Evolutionary conservation across 441 rosid genomes (phyloP).

Genomic region (Populus hybrid): DNA sequence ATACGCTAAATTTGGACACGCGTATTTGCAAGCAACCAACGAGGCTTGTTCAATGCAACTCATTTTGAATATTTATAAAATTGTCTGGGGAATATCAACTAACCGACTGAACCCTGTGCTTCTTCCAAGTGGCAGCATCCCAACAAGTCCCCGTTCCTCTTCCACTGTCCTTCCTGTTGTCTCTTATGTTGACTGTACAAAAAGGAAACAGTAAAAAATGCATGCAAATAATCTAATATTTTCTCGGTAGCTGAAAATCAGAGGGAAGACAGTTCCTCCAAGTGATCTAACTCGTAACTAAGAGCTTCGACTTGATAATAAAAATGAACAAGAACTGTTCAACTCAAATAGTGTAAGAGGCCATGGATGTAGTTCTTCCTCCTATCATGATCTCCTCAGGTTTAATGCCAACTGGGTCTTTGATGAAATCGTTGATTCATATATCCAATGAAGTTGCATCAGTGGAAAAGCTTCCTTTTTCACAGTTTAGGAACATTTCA

Average conservation of each 20-base stretch:
- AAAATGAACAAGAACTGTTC: slow-evolving; percentile 17
- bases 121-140: slow-evolving; percentile 59
- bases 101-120: slow-evolving; percentile 27
- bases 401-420: slow-evolving; percentile 42
- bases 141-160: slow-evolving; percentile 14
- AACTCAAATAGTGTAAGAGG: neutral
- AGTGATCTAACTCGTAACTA: slow-evolving; percentile 1
- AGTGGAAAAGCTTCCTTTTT: slow-evolving; percentile 43
- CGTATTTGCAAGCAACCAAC: neutral
- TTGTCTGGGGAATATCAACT: slow-evolving; percentile 5
- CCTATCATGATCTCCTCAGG: slow-evolving; percentile 36
- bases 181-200: slow-evolving; percentile 22
- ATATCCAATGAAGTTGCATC: slow-evolving; percentile 45
- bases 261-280: slow-evolving; percentile 12
- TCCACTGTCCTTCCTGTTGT: slow-evolving; percentile 20
- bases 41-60: neutral
- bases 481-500: slow-evolving; percentile 45
- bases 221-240: slow-evolving; percentile 21
- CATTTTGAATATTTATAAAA: slow-evolving; percentile 1
- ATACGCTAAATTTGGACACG: neutral
- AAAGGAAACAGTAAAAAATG: slow-evolving; percentile 40
- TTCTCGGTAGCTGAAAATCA: neutral
- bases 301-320: slow-evolving; percentile 11
- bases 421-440: slow-evolving; percentile 46
- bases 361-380: slow-evolving; percentile 30